Evolutionary conservation across 768 basidiomycete species (phyloP).

Genomic region (Floccularia luteovirens): DNA sequence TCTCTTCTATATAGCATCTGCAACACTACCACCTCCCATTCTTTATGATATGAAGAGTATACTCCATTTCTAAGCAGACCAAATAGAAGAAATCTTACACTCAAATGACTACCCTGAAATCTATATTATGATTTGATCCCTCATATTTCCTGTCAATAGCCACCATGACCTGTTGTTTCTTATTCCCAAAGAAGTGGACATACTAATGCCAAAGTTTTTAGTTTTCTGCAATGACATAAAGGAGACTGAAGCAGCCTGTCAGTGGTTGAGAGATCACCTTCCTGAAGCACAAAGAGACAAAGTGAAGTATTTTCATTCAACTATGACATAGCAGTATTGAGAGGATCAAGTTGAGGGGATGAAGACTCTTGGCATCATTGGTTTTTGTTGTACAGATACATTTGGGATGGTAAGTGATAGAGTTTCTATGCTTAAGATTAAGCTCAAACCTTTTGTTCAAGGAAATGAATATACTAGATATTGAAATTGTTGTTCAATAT

Average conservation of each 20-base stretch:
- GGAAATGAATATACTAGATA: constrained; percentile 27
- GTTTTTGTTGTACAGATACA: constrained; percentile 18
- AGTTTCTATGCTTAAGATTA: constrained; percentile 2
- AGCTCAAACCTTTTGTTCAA: constrained; percentile 7
- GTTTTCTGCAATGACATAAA: constrained; percentile 19
- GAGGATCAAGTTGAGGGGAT: constrained; percentile 9
- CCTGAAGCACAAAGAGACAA: constrained; percentile 6
- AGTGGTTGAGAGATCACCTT: constrained; percentile 8
- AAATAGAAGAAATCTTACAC: constrained; percentile 6
- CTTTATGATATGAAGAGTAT: constrained; percentile 11
- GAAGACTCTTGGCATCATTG: constrained; percentile 12
- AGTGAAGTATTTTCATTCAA: constrained; percentile 18
- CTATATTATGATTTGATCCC: constrained; percentile 12
- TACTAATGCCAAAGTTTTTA: constrained; percentile 10
- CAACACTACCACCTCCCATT: constrained; percentile 16
- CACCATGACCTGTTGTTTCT: constrained; percentile 16
- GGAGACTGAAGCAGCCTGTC: constrained; percentile 8
- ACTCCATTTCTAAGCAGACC: constrained; percentile 10
- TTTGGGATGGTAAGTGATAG: constrained; percentile 24
- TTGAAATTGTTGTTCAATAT: constrained; percentile 26
- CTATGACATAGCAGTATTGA: constrained; percentile 15
- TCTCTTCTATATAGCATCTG: constrained; percentile 19
- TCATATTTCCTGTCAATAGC: constrained; percentile 10
- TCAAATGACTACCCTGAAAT: constrained; percentile 25
- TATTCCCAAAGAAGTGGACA: constrained; percentile 10